phyloP scores from a whole-genome alignment of 768 basidiomycete species.

The Pulveroboletus ravenelii region DNA sequence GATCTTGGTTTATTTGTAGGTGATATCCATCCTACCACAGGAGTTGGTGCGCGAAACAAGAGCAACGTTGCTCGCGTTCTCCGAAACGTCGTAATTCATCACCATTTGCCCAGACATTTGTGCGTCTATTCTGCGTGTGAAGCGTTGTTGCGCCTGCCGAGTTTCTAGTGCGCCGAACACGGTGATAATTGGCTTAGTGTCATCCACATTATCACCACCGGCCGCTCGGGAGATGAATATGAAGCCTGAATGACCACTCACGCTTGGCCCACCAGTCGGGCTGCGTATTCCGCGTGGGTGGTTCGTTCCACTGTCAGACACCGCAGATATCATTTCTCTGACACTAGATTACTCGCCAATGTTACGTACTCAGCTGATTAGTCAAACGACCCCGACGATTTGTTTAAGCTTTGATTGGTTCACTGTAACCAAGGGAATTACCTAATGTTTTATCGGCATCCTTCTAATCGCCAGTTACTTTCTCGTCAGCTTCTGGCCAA shows the following conservation, averaged over 20 bases:
- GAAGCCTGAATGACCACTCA: constrained; percentile 57
- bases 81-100: constrained; percentile 12
- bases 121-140: constrained; percentile 4
- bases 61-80: constrained; percentile 10
- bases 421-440: neutral
- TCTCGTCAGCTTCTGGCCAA: no score
- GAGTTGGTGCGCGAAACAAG: constrained; percentile 24
- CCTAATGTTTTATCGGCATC: no score
- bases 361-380: no score
- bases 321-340: neutral
- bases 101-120: neutral
- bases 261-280: constrained; percentile 10
- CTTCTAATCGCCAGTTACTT: no score
- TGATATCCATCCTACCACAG: constrained; percentile 17
- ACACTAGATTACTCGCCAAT: no score
- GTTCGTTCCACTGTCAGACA: constrained; percentile 72
- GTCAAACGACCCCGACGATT: neutral
- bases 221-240: constrained; percentile 39
- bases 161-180: constrained; percentile 15
- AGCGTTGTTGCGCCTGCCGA: constrained; percentile 15
- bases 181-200: constrained; percentile 34
- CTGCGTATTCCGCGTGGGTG: constrained; percentile 27
- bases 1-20: constrained; percentile 18
- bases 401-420: neutral
- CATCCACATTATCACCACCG: constrained; percentile 37